Evolutionary conservation across 768 basidiomycete species (phyloP).

Genomic region (Serendipita sp.): DNA sequence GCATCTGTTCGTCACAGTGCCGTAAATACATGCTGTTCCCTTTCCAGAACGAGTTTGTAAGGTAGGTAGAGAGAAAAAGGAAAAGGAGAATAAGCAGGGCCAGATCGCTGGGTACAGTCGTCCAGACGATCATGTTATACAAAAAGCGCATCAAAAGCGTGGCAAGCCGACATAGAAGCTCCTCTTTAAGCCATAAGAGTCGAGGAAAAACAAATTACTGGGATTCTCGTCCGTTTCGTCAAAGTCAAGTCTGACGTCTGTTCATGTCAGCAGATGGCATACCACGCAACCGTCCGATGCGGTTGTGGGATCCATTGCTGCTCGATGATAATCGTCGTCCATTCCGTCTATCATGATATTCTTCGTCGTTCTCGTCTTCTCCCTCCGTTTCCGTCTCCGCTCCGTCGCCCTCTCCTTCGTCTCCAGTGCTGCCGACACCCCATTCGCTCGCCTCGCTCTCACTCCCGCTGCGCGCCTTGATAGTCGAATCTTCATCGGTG

Average conservation of each 20-base stretch:
- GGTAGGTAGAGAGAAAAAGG: too few relatives aligned
- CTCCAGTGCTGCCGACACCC: not conserved
- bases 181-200: too few relatives aligned
- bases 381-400: slow-evolving; percentile 4
- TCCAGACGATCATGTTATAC: too few relatives aligned
- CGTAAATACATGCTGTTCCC: too few relatives aligned
- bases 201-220: too few relatives aligned
- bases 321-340: not conserved
- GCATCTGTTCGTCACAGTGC: too few relatives aligned
- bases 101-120: too few relatives aligned
- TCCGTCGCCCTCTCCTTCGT: not conserved
- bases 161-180: too few relatives aligned
- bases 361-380: not conserved
- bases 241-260: not conserved
- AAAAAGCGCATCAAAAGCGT: too few relatives aligned
- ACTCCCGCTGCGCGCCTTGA: slow-evolving; percentile 4
- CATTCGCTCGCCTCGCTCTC: slow-evolving; percentile 7
- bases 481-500: slow-evolving; percentile 3
- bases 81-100: too few relatives aligned
- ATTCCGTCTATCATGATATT: not conserved
- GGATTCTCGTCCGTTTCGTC: not conserved
- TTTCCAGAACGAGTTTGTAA: too few relatives aligned
- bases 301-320: not conserved
- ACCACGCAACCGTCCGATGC: not conserved
- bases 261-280: not conserved